Conservation (phyloP, 2,329 filamentous ascomycete genomes). For the Westerdykella sp. region DNA sequence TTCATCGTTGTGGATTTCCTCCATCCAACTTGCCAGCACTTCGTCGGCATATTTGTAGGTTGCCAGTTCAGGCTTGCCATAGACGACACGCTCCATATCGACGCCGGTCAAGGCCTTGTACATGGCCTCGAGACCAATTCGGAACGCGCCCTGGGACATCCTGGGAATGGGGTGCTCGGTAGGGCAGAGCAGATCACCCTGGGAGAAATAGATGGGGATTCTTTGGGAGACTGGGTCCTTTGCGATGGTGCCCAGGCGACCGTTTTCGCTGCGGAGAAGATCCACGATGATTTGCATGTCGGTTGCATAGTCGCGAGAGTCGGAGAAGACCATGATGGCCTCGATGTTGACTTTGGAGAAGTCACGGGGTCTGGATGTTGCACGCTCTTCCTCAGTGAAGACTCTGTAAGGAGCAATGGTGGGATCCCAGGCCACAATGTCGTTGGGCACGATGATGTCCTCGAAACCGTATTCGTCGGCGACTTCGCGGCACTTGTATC, state of each 20-base stretch:
- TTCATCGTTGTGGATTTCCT: conserved; percentile 67
- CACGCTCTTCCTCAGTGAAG: conserved; percentile 62
- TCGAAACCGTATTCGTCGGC: conserved; percentile 69
- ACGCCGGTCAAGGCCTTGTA: conserved; percentile 64
- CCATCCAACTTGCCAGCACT: conserved; percentile 68
- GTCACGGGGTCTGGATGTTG: conserved; percentile 62
- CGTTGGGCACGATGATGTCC: conserved; percentile 66
- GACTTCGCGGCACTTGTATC: conserved; percentile 66
- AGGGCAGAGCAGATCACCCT: conserved; percentile 60
- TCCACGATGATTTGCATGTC: conserved; percentile 74
- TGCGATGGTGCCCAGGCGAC: conserved; percentile 57
- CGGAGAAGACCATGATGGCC: conserved; percentile 68
- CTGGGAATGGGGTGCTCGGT: conserved; percentile 55
- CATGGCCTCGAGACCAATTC: conserved; percentile 66
- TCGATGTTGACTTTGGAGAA: conserved; percentile 67
- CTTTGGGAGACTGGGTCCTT: conserved; percentile 60
- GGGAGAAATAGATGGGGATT: conserved; percentile 69
- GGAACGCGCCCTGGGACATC: conserved; percentile 70
- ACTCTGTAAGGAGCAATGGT: conserved; percentile 63
- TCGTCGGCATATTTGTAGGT: conserved; percentile 77
- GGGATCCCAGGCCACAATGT: conserved; percentile 64
- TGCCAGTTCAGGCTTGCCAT: conserved; percentile 67
- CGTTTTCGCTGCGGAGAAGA: conserved; percentile 61
- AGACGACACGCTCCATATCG: conserved; percentile 68
- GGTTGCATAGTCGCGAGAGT: conserved; percentile 67